Evolutionary conservation across 495 filamentous ascomycete species (phyloP), one percentile per base, ranked within the genome.

Genomic region (Schizothecium vesticola): DNA sequence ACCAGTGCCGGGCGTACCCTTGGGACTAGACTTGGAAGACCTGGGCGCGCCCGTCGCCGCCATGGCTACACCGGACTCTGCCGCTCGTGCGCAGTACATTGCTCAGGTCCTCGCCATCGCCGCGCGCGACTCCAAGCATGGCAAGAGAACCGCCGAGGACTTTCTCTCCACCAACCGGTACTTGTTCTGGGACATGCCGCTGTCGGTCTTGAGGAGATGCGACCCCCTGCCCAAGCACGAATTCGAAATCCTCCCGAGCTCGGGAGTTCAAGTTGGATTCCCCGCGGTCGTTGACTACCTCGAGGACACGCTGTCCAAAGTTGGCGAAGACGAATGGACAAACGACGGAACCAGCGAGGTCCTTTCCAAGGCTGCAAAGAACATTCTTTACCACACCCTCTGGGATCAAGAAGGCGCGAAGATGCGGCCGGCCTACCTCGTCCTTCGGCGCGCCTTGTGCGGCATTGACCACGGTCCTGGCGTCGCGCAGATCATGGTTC

Each of bases 381-480:
- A 9, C 43, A 19, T 51, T n/a, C 43, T 19, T n/a, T 51, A 51
- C 43, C 6, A 51, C 43, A 51, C 36, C 36, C 16, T 16, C 36
- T 3, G 5, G 43, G 12, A 51, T 19, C 1, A 51, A 8, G 16
- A 51, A n/a, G 16, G 16, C 43, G 3, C 24, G 22, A 59, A 2
- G 5, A 0, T 1, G 11, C 24, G 58, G 22, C n/a, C 58, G 25
- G 33, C 56, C 8, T 81, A 88, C 71, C 78, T 83, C 56, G 86
- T 89, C 68, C 77, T 93, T 64, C 86, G 92, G 60, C 91, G 91
- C 87, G 88, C 88, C 1, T 61, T 94, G 31, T 75, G 81, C 0
- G 89, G 79, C 21, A 85, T 84, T 10, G 78, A 79, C 11, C 78
- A 84, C 3, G 92, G 92, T 0, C 88, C 90, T 13, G 73, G 80